These are phyloP conservation scores for Escovopsis sp. DNA, from an alignment of 2,329 filamentous ascomycete genomes.

Conservation along the genomic window DNA sequence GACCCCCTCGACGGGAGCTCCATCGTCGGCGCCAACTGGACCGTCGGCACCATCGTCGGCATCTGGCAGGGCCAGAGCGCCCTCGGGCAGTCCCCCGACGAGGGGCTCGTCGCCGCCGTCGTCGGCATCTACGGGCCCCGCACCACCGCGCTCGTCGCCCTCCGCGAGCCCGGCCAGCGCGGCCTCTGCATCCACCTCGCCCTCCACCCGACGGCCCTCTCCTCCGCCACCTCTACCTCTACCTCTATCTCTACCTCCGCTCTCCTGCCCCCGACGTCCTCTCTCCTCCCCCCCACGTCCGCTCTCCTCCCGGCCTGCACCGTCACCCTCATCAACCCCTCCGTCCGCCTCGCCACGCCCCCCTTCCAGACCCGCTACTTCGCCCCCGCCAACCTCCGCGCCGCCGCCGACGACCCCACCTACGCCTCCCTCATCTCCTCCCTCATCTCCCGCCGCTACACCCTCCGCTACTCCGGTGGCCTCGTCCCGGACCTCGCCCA, in stretches of 20 bases:
- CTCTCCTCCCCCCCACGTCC: too few relatives aligned
- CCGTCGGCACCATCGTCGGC: slow-evolving; percentile 43
- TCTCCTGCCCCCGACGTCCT: too few relatives aligned
- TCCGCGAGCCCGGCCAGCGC: slow-evolving; percentile 27
- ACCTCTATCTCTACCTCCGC: too few relatives aligned
- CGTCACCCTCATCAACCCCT: slow-evolving; percentile 25
- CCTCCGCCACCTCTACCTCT: too few relatives aligned
- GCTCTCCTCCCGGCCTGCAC: slow-evolving; percentile 6
- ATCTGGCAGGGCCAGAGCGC: slow-evolving; percentile 38
- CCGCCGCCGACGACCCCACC: slow-evolving; percentile 31
- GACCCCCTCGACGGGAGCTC: slow-evolving; percentile 49
- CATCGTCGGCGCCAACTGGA: slow-evolving; percentile 43
- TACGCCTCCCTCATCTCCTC: slow-evolving; percentile 34
- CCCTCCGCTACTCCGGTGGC: slow-evolving; percentile 43
- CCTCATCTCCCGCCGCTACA: slow-evolving; percentile 39
- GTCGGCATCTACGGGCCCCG: slow-evolving; percentile 40
- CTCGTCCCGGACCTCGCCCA: slow-evolving; percentile 47
- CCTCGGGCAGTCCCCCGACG: slow-evolving; percentile 22
- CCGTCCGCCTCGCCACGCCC: slow-evolving; percentile 21
- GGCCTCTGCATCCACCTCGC: slow-evolving; percentile 37
- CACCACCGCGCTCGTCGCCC: slow-evolving; percentile 38
- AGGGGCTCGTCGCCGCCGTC: slow-evolving; percentile 31
- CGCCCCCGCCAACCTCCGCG: slow-evolving; percentile 44
- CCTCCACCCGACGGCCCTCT: too few relatives aligned
- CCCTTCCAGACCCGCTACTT: slow-evolving; percentile 40